Percentiles rank a stretch among this genome's conserved stretches.
Evolutionary conservation across 345 rosid genomes (phyloP).

Genomic region (Eutrema heterophyllum): DNA sequence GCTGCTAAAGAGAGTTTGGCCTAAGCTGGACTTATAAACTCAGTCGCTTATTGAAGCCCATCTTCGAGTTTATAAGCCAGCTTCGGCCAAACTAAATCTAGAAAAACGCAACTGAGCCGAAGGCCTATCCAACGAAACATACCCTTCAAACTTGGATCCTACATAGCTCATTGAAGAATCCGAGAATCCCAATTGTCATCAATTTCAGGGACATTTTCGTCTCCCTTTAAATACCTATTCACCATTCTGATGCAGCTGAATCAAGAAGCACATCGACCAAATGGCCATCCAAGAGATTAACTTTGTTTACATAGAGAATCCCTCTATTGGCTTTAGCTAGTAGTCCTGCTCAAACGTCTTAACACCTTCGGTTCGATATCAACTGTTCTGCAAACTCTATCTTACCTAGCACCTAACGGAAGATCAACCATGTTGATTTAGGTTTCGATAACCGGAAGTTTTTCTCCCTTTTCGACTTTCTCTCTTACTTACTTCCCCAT

Average conservation of each 20-base stretch:
- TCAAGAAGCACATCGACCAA: slow-evolving; percentile 92
- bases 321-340: slow-evolving; percentile 97
- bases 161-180: no score
- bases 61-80: no score
- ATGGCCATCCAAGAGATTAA: slow-evolving; percentile 92
- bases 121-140: no score
- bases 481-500: slow-evolving; percentile 91
- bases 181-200: no score
- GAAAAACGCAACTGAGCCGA: no score
- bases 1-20: no score
- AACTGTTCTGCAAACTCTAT: slow-evolving; percentile 90
- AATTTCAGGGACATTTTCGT: no score
- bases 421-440: slow-evolving; percentile 96
- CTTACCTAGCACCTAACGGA: slow-evolving; percentile 96
- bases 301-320: slow-evolving; percentile 93
- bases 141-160: no score
- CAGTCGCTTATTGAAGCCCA: no score
- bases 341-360: slow-evolving; percentile 96
- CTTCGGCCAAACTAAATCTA: no score
- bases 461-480: slow-evolving; percentile 47
- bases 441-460: slow-evolving; percentile 39
- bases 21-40: no score
- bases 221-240: no score
- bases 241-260: slow-evolving; percentile 71
- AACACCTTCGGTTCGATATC: slow-evolving; percentile 90